Evolutionary conservation across 495 filamentous ascomycete genomes (phyloP).

Genomic region (Aspergillus haitiensis): DNA sequence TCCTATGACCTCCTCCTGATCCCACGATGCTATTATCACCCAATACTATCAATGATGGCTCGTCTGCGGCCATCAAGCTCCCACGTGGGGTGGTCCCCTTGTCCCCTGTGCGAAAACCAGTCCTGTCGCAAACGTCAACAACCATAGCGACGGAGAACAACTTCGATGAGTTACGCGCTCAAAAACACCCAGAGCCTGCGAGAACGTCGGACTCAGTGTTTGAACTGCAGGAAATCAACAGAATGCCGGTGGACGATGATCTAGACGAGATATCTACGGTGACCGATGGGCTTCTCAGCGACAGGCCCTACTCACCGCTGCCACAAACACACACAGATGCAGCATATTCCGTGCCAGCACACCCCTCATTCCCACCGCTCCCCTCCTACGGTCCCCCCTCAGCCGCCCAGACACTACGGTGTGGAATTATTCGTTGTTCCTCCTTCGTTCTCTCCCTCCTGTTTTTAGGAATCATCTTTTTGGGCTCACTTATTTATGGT

Average conservation of each 20-base stretch:
- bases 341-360: conserved; percentile 24
- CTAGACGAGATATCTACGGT: conserved; percentile 14
- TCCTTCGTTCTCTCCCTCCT: conserved; percentile 74
- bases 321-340: not conserved
- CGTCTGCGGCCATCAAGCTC: conserved; percentile 1
- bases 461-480: conserved; percentile 73
- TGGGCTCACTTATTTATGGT: conserved; percentile 66
- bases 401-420: conserved; percentile 61
- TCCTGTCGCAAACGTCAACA: conserved; percentile 4
- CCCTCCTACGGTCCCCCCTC: conserved; percentile 81
- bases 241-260: conserved; percentile 12
- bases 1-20: conserved; percentile 10
- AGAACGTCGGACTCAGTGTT: conserved; percentile 5
- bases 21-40: conserved; percentile 17
- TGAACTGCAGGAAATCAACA: conserved; percentile 18
- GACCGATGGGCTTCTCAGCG: conserved; percentile 22
- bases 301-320: conserved; percentile 4
- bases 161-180: not conserved
- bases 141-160: conserved; percentile 11
- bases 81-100: not conserved
- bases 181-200: not conserved
- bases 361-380: conserved; percentile 86
- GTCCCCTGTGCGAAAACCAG: not conserved
- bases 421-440: conserved; percentile 55
- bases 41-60: conserved; percentile 7